A percentile compares a stretch with the other conserved stretches of the same genome.
Evolutionary conservation across 2,329 filamentous ascomycete species (phyloP).

Genomic region (Thielaviopsis musarum): DNA sequence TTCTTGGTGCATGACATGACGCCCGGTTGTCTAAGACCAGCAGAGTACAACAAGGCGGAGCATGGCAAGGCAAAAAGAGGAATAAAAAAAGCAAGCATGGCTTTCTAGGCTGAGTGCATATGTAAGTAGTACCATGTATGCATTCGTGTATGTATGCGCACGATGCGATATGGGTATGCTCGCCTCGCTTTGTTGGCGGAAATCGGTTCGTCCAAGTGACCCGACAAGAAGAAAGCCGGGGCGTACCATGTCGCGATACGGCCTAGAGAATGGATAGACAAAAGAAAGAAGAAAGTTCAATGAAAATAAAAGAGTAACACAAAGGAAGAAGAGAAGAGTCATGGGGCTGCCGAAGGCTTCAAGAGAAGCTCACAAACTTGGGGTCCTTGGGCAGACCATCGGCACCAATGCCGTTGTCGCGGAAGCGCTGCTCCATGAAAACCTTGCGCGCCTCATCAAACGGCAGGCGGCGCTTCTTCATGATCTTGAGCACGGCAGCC

Average conservation of each 20-base stretch:
- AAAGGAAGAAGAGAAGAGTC: not conserved
- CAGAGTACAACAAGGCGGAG: not conserved
- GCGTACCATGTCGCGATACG: not conserved
- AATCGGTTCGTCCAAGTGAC: not conserved
- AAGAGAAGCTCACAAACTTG: conserved; percentile 80
- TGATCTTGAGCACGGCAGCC: conserved; percentile 68
- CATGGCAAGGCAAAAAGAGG: no score
- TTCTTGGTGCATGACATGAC: not conserved
- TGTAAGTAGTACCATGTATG: no score
- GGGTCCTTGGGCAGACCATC: conserved; percentile 82
- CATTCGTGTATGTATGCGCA: not conserved
- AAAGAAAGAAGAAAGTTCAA: not conserved
- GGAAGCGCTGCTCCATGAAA: conserved; percentile 74
- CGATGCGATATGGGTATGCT: not conserved
- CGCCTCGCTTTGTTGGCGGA: not conserved
- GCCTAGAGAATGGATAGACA: conserved; percentile 1
- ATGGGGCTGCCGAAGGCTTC: conserved; percentile 7
- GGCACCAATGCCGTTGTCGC: conserved; percentile 70
- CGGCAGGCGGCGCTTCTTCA: conserved; percentile 65
- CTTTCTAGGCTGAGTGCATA: no score
- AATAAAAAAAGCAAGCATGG: no score
- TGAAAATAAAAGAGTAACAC: not conserved
- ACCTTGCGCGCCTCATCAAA: conserved; percentile 85
- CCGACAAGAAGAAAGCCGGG: not conserved
- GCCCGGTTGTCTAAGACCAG: not conserved